Evolutionary conservation across 768 basidiomycete species (phyloP).

Genomic region (Rhizopogon roseolus): DNA sequence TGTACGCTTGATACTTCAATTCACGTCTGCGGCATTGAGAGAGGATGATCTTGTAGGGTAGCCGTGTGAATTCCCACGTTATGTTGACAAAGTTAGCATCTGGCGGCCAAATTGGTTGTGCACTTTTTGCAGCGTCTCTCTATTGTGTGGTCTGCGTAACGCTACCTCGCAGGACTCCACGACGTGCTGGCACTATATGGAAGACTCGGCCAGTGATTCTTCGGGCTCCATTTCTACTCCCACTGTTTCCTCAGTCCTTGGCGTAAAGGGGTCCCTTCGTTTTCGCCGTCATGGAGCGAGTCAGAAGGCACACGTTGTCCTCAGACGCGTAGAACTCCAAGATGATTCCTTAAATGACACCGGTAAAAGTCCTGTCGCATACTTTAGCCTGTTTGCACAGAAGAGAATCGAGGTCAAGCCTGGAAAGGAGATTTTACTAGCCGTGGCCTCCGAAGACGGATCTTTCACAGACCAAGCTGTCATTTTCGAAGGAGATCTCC

Average conservation of each 20-base stretch:
- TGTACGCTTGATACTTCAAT: no score
- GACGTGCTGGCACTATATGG: conserved; percentile 21
- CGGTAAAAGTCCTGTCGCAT: conserved; percentile 35
- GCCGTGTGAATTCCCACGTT: background rate
- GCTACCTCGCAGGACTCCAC: conserved; percentile 6
- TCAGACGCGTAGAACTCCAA: conserved; percentile 53
- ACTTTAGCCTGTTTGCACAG: conserved; percentile 62
- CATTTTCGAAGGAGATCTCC: conserved; percentile 51
- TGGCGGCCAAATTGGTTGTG: conserved; percentile 1
- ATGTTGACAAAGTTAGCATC: conserved; percentile 10
- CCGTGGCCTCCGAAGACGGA: conserved; percentile 49
- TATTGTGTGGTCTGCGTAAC: conserved; percentile 4
- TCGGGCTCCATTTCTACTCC: conserved; percentile 22
- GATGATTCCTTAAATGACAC: conserved; percentile 42
- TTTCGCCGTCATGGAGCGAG: conserved; percentile 62
- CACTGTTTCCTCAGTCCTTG: conserved; percentile 51
- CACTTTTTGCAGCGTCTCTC: conserved; percentile 6
- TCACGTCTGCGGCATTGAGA: no score
- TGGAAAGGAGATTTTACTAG: conserved; percentile 65
- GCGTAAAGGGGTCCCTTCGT: conserved; percentile 57
- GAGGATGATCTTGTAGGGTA: no score
- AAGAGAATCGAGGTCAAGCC: conserved; percentile 69
- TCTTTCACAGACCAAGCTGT: conserved; percentile 52
- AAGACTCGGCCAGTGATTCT: conserved; percentile 34
- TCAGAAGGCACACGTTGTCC: conserved; percentile 64